phyloP scores from a whole-genome alignment of 192 early-diverging fungal species.

The Gonapodya sp. region DNA sequence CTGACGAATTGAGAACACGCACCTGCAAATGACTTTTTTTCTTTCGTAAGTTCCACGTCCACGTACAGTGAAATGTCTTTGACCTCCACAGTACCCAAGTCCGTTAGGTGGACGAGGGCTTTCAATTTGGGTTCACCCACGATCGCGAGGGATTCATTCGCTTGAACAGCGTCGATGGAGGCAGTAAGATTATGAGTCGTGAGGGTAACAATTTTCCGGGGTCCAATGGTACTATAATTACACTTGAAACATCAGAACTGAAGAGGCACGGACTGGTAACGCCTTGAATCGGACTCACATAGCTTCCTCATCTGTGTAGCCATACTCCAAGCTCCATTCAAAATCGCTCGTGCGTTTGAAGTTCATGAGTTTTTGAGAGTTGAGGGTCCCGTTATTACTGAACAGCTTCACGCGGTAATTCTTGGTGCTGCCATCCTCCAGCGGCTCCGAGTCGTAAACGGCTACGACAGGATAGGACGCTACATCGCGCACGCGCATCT shows the following conservation, averaged over 20 bases:
- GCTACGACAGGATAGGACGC: slow-evolving; percentile 57
- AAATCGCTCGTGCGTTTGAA: slow-evolving; percentile 75
- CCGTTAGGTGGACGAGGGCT: slow-evolving; percentile 66
- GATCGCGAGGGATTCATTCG: slow-evolving; percentile 23
- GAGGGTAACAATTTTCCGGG: slow-evolving; percentile 41
- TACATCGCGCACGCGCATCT: slow-evolving; percentile 80
- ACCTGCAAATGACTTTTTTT: slow-evolving; percentile 5
- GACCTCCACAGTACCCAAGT: slow-evolving; percentile 64
- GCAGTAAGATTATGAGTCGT: slow-evolving; percentile 60
- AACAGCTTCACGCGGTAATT: slow-evolving; percentile 46
- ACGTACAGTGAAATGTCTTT: slow-evolving; percentile 42
- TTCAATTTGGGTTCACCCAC: slow-evolving; percentile 68
- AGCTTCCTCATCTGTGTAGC: slow-evolving; percentile 20
- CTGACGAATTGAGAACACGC: slow-evolving; percentile 13
- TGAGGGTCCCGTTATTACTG: slow-evolving; percentile 54
- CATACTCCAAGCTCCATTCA: slow-evolving; percentile 60
- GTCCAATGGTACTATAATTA: background rate
- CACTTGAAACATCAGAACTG: too few species aligned
- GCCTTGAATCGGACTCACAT: background rate
- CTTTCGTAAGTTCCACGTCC: slow-evolving; percentile 34
- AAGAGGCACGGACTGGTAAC: too few species aligned
- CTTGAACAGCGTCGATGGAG: slow-evolving; percentile 56
- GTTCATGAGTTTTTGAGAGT: slow-evolving; percentile 75
- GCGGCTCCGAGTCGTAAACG: slow-evolving; percentile 36
- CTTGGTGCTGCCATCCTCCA: slow-evolving; percentile 22